Evolutionary conservation across 78 protist species (phyloP).

Genomic region (Speleostelium caveatum): DNA sequence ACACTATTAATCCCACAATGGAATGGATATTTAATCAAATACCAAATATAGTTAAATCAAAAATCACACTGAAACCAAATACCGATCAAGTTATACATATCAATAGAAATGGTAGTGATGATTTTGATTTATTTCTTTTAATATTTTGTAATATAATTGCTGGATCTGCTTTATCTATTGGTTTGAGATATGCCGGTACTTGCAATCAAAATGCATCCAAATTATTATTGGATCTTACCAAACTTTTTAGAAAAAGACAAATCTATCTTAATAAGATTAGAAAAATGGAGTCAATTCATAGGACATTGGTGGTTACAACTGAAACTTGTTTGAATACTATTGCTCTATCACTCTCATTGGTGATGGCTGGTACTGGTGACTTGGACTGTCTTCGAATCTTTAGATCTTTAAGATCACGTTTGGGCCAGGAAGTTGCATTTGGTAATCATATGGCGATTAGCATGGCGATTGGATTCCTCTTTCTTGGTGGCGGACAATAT

Average conservation of each 20-base stretch:
- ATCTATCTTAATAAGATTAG: conserved; percentile 4
- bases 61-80: neutral
- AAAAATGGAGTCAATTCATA: neutral
- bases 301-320: conserved; percentile 5
- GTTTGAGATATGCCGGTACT: conserved; percentile 71
- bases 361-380: conserved; percentile 89
- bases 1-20: conserved; percentile 26
- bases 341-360: conserved; percentile 69
- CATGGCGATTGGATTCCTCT: conserved; percentile 91
- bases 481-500: conserved; percentile 87
- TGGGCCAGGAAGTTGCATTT: conserved; percentile 46
- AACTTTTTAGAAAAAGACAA: conserved; percentile 39
- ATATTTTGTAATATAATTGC: conserved; percentile 80
- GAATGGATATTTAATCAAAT: conserved; percentile 55
- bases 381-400: conserved; percentile 63
- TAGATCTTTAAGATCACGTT: conserved; percentile 29
- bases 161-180: conserved; percentile 86
- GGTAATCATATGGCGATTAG: conserved; percentile 90
- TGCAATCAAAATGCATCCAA: neutral
- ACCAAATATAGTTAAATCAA: conserved; percentile 22
- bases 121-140: conserved; percentile 25
- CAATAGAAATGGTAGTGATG: neutral
- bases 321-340: conserved; percentile 45
- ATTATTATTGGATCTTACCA: neutral
- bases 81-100: conserved; percentile 5